Evolutionary conservation across 257 asterid genomes (phyloP).

Genomic region (Salvia miltiorrhiza): DNA sequence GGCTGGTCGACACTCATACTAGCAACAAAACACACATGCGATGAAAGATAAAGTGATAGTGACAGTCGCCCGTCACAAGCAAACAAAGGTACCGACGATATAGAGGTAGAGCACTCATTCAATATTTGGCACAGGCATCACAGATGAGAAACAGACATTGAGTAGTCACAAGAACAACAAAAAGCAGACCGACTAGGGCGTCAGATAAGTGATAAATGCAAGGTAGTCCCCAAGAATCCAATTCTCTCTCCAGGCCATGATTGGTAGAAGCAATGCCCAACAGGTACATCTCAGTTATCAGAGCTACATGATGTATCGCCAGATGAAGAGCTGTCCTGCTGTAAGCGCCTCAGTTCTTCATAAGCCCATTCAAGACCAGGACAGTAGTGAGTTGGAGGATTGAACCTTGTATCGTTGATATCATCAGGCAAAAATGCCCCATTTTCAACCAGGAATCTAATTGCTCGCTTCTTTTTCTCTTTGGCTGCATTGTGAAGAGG

Average conservation of each 20-base stretch:
- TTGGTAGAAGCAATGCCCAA: background rate
- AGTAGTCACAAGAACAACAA: background rate
- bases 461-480: constrained; percentile 80
- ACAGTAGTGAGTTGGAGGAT: constrained; percentile 95
- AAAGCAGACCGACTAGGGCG: background rate
- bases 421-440: constrained; percentile 94
- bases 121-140: background rate
- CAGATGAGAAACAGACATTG: background rate
- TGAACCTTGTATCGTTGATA: constrained; percentile 87
- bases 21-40: background rate
- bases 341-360: constrained; percentile 77
- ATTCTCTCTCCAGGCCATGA: background rate
- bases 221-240: background rate
- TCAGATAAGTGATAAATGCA: background rate
- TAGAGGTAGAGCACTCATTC: background rate
- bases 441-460: constrained; percentile 67
- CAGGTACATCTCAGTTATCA: constrained; percentile 45
- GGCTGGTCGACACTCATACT: background rate
- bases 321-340: constrained; percentile 58
- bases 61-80: background rate
- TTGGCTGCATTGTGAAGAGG: constrained; percentile 98
- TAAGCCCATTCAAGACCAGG: constrained; percentile 99
- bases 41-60: background rate
- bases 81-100: background rate
- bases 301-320: constrained; percentile 77